Evolutionary conservation across 1,284 basidiomycete species (phyloP).

Genomic region (Cystobasidiaceae sp.): DNA sequence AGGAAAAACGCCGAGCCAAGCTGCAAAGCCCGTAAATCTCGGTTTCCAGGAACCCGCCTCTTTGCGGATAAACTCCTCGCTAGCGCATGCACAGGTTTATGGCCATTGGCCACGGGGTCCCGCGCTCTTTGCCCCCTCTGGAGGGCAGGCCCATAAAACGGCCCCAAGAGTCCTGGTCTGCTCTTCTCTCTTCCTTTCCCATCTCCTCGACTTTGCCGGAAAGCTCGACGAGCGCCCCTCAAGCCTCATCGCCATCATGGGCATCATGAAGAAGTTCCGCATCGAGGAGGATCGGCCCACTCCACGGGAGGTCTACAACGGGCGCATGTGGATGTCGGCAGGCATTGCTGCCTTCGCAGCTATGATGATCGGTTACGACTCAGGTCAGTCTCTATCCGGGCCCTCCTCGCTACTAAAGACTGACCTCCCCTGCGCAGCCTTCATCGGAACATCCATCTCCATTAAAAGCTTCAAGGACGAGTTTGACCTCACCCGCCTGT

Average conservation of each 20-base stretch:
- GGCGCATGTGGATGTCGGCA: slow-evolving; percentile 39
- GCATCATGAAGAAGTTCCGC: slow-evolving; percentile 15
- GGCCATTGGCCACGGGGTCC: too few species aligned
- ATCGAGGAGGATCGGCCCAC: slow-evolving; percentile 49
- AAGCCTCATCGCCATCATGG: neutral
- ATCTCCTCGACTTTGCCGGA: neutral
- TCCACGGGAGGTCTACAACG: slow-evolving; percentile 53
- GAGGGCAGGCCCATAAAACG: too few species aligned
- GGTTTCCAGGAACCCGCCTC: too few species aligned
- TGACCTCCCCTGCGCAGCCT: neutral
- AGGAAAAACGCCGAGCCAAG: too few species aligned
- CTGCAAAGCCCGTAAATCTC: too few species aligned
- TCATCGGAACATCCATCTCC: neutral
- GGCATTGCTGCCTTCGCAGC: slow-evolving; percentile 30
- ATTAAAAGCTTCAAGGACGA: neutral
- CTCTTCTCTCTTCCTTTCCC: too few species aligned
- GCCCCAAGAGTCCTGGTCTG: too few species aligned
- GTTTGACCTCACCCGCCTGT: neutral
- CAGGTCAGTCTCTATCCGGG: neutral
- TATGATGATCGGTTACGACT: slow-evolving; percentile 33
- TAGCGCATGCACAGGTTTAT: too few species aligned
- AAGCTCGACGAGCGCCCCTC: too few species aligned
- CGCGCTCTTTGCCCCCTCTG: too few species aligned
- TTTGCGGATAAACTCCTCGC: too few species aligned
- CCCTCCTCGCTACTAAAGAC: neutral